phyloP scores from a whole-genome alignment of 148 eudicot genomes.

The Spergularia marina region DNA sequence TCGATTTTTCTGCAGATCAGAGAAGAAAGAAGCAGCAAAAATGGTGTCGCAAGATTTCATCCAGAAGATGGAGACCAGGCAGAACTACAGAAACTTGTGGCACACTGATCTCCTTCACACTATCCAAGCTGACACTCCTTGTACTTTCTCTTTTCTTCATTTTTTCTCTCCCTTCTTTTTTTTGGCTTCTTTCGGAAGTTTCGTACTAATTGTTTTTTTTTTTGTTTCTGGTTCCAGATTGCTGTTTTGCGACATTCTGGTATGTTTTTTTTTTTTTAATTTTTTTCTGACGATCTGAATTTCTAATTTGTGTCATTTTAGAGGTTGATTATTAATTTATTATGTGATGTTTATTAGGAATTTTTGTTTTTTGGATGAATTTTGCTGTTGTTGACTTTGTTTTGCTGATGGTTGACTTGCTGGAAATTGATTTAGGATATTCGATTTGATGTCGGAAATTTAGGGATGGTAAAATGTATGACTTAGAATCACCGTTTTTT shows the following conservation, averaged over 20 bases:
- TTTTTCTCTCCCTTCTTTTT: not conserved
- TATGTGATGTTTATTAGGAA: not conserved
- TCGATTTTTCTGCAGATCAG: conserved; percentile 5
- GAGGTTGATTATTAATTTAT: not conserved
- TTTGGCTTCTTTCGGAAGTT: too few species aligned
- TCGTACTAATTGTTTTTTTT: not conserved
- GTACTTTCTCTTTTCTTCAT: conserved; percentile 31
- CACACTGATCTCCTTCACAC: conserved; percentile 76
- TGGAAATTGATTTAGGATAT: conserved; percentile 4
- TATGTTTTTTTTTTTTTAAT: conserved; percentile 26
- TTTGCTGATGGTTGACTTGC: conserved; percentile 19
- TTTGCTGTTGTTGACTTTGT: conserved; percentile 16
- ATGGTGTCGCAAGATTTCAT: conserved; percentile 56
- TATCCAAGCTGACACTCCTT: conserved; percentile 66
- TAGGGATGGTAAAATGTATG: not conserved
- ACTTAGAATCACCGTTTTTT: not conserved
- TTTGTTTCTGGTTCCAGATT: not conserved
- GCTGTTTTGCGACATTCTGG: conserved; percentile 47
- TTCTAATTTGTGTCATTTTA: not conserved
- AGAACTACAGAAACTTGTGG: conserved; percentile 80
- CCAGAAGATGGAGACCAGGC: conserved; percentile 68
- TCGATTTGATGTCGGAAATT: too few species aligned
- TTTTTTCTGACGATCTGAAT: not conserved
- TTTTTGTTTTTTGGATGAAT: not conserved
- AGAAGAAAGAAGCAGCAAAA: conserved; percentile 6